Percentiles rank a stretch among this genome's conserved stretches.
phyloP scores from a whole-genome alignment of 768 basidiomycete species.

The Boletus vermiculosoides region DNA sequence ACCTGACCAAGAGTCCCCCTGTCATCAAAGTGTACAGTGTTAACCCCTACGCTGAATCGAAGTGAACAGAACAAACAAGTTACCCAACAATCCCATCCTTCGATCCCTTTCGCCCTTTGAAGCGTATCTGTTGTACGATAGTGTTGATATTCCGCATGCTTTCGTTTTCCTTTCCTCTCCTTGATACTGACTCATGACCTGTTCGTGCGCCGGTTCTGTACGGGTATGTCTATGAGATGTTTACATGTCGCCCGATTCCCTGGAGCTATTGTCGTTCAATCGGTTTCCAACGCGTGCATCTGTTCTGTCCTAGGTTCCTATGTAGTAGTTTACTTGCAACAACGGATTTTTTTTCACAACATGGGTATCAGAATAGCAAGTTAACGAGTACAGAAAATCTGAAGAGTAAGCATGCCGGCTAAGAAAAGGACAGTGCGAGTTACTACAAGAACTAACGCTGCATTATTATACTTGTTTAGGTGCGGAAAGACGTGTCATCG shows the following conservation, averaged over 20 bases:
- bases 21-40: conserved; percentile 98
- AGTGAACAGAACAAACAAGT: conserved; percentile 33
- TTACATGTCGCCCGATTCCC: conserved; percentile 23
- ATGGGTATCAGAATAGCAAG: not conserved
- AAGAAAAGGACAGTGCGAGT: not conserved
- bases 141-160: conserved; percentile 30
- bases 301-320: conserved; percentile 18
- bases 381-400: not conserved
- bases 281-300: conserved; percentile 15
- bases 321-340: conserved; percentile 26
- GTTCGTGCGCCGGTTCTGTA: conserved; percentile 31
- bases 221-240: conserved; percentile 29
- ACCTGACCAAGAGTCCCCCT: conserved; percentile 92
- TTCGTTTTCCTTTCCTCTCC: conserved; percentile 30
- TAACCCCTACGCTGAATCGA: conserved; percentile 78
- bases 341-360: conserved; percentile 7
- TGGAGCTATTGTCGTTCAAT: conserved; percentile 14
- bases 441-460: not conserved
- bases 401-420: not conserved
- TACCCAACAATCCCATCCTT: conserved; percentile 5
- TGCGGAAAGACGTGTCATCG: not conserved
- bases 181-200: conserved; percentile 31
- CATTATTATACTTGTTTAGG: not conserved
- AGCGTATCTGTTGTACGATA: conserved; percentile 31
- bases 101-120: conserved; percentile 1